Base-by-base conservation (phyloP, 2,329 filamentous ascomycete genomes). In the Penicillium sp. region DNA sequence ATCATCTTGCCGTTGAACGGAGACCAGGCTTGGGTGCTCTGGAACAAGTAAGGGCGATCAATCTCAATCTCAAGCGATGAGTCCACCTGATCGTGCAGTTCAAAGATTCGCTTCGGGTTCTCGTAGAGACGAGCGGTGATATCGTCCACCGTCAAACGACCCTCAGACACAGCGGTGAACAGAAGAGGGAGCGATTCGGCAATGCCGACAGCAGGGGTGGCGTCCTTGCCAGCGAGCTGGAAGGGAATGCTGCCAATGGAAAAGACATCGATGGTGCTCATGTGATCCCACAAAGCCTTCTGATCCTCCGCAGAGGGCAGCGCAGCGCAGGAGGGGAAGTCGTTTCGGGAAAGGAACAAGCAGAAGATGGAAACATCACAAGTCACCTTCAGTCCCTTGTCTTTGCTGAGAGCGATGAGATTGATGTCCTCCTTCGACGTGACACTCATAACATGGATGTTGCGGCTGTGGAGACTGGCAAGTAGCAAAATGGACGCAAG, bases 351-450 rank as follows among this genome's bases (percentile, higher is more conserved):
- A 15, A 89, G 71, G 70, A 87, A 89, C 28, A 89, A 72, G 12
- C 81, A 77, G 69, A 85, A 88, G 53, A 89, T 75, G n/a, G 80
- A 83, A 29, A 89, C 84, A 60, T 89, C 84, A 63, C 84, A 89
- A 14, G 84, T 88, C 30, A 89, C 83, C 61, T 82, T 82, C 41
- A 89, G 70, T n/a, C 84, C 84, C 70, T 88, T 89, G 56, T 79
- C 74, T 67, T 89, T 89, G 68, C 82, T 81, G 18, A 89, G 74
- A 6, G 83, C 78, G 55, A 89, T 86, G 35, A 89, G 69, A 45
- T 72, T 76, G 55, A 89, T 87, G 52, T 89, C 84, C 47, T 88
- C 84, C 68, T 82, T 85, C 45, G 79, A 83, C n/a, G 82, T 86
- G 25, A 89, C 82, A 34, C 81, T 85, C 35, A 83, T 85, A 50